Evolutionary conservation across 2,329 filamentous ascomycete species (phyloP).

Genomic region (Trichoderma koningii): DNA sequence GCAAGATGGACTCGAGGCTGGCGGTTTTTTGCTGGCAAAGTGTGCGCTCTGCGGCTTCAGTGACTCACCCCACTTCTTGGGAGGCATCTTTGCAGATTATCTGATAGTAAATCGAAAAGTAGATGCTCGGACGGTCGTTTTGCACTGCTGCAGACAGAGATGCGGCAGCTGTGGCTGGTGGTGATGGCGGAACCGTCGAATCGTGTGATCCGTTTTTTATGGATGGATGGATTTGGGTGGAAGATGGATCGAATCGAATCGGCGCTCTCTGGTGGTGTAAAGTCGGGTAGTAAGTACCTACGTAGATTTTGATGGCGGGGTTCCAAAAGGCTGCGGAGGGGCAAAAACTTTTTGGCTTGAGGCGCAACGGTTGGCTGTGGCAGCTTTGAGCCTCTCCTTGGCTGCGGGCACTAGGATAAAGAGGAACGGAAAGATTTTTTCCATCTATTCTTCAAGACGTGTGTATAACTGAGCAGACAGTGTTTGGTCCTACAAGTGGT

Average conservation of each 20-base stretch:
- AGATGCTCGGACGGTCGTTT: neutral
- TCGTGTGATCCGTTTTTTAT: constrained; percentile 4
- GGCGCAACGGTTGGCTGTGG: neutral
- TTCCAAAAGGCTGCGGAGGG: constrained; percentile 6
- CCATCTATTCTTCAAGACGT: too few species aligned
- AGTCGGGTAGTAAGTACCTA: neutral
- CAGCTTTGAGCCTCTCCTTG: neutral
- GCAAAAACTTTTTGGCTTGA: constrained; percentile 16
- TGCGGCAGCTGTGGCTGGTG: neutral
- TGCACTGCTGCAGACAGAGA: neutral
- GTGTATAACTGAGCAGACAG: neutral
- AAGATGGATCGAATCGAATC: constrained; percentile 1
- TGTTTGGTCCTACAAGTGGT: too few species aligned
- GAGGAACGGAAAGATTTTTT: neutral
- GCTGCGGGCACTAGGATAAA: neutral
- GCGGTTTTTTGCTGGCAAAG: constrained; percentile 9
- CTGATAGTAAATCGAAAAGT: neutral
- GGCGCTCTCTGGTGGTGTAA: neutral
- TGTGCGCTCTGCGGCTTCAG: neutral
- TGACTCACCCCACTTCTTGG: constrained; percentile 49
- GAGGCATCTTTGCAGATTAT: constrained; percentile 43
- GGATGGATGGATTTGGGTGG: neutral
- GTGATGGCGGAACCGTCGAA: constrained; percentile 2
- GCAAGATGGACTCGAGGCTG: neutral
- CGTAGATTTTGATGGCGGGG: constrained; percentile 22